Evolutionary conservation across 352 stramenopile species (phyloP), one percentile per base, ranked within the genome.

Genomic region (Pilasporangium apinafurcum): DNA sequence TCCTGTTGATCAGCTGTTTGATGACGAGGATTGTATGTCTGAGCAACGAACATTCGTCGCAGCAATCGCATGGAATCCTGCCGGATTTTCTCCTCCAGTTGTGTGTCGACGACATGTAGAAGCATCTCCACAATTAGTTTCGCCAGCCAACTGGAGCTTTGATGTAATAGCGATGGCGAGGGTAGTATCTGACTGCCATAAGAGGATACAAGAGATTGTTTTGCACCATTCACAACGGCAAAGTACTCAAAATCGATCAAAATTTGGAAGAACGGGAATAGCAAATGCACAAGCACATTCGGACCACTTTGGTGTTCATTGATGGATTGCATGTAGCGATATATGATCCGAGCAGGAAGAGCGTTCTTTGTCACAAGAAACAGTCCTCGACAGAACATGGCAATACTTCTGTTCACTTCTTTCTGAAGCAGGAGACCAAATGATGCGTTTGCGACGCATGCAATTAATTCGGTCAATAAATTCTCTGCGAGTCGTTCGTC

Each of bases 221-320:
- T 25, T 17, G 71, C 65, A 9, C 62, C 67, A 38, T 87, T 86
- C 14, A 91, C 53, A 7, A 64, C 59, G 1, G 73, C 62, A 20
- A 91, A 91, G 18, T 74, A 67, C 53, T 88, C 75, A 27, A 86
- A 85, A 29, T 86, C 78, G 24, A 83, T 65, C 24, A 91, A 49
- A 21, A 68, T 65, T 16, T 67, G 57, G 16, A 87, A 43, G 30
- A 86, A 91, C 10, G 75, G 72, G 28, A 88, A 83, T 49, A 81
- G 56, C 8, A 86, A 59, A 24, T 88, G 75, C 3, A 79, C 64
- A 1, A 83, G 63, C 10, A 73, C 69, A 34, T 75, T 75, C 3
- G 69, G 61, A 25, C 84, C 71, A 12, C 53, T 36, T 28, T 68
- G 44, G 20, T 62, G 40, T n/a, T 34, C 41, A 4, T 74, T 46